Conservation (phyloP, 768 basidiomycete species). For the Cystobasidiopsis lactophilus region DNA sequence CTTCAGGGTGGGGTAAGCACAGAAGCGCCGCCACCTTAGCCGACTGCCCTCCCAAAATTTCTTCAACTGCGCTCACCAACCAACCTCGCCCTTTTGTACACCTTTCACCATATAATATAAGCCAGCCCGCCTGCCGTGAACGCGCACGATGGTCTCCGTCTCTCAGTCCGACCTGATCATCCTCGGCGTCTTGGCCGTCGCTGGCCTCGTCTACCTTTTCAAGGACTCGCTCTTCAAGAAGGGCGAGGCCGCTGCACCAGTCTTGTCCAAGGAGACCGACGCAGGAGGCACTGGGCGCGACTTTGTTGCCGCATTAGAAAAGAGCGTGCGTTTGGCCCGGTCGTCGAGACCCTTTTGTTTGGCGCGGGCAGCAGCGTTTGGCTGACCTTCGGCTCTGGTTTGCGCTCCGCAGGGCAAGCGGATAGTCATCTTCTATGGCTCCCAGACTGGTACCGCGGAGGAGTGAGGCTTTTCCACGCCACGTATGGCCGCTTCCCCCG, state of each 20-base stretch:
- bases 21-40: no score
- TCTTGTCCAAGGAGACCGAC: slow-evolving; percentile 29
- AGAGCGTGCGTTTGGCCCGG: slow-evolving; percentile 40
- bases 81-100: no score
- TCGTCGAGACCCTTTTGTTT: no score
- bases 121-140: no score
- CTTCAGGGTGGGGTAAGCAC: no score
- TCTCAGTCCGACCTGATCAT: slow-evolving; percentile 43
- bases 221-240: slow-evolving; percentile 46
- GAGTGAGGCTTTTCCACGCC: no score
- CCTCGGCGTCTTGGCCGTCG: slow-evolving; percentile 47
- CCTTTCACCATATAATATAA: no score
- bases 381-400: background rate
- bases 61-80: no score
- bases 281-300: slow-evolving; percentile 74
- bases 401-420: slow-evolving; percentile 57
- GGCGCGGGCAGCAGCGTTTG: no score
- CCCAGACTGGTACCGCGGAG: slow-evolving; percentile 94
- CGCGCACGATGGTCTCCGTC: slow-evolving; percentile 3
- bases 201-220: slow-evolving; percentile 63
- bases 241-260: slow-evolving; percentile 38
- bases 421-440: slow-evolving; percentile 89
- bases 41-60: no score
- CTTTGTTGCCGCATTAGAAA: slow-evolving; percentile 84
- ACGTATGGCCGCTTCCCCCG: no score